Conservation (phyloP, 306 rosid genomes). For the Fragaria vesca region DNA sequence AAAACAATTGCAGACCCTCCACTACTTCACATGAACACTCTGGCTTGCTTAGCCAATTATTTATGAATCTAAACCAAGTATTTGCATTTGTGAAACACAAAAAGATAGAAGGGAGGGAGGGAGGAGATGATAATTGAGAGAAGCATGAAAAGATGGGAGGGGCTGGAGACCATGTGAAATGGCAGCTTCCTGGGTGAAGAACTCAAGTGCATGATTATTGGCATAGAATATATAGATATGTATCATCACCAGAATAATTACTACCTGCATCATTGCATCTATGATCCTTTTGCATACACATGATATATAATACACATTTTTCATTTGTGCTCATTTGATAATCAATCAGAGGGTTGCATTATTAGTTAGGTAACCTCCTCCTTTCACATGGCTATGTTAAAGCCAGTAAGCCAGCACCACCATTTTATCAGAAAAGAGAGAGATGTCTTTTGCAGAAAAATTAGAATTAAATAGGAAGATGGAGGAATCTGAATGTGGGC, state of each 20-base stretch:
- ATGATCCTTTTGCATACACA: conserved; percentile 8
- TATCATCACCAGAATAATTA: background rate
- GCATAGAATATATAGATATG: background rate
- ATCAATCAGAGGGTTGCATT: conserved; percentile 35
- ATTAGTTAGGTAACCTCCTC: conserved; percentile 35
- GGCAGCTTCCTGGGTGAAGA: conserved; percentile 36
- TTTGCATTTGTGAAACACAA: conserved; percentile 15
- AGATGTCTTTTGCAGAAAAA: background rate
- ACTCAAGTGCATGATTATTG: conserved; percentile 39
- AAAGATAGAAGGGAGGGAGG: conserved; percentile 26
- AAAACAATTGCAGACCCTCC: conserved; percentile 42
- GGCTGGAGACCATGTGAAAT: conserved; percentile 78
- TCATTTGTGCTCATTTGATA: conserved; percentile 31
- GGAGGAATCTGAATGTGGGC: conserved; percentile 25
- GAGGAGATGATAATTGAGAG: conserved; percentile 41
- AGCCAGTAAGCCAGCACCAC: conserved; percentile 37
- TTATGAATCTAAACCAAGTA: conserved; percentile 7
- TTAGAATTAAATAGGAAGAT: background rate
- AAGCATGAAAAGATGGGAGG: conserved; percentile 36
- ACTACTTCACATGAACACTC: conserved; percentile 58
- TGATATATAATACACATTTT: background rate
- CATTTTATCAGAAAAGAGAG: conserved; percentile 28
- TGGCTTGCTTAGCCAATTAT: conserved; percentile 43
- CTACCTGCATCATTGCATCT: background rate
- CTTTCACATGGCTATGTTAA: conserved; percentile 55